Evolutionary conservation across 2,329 filamentous ascomycete species (phyloP), one percentile per base, ranked within the genome.

Genomic region (Beauveria caledonica): DNA sequence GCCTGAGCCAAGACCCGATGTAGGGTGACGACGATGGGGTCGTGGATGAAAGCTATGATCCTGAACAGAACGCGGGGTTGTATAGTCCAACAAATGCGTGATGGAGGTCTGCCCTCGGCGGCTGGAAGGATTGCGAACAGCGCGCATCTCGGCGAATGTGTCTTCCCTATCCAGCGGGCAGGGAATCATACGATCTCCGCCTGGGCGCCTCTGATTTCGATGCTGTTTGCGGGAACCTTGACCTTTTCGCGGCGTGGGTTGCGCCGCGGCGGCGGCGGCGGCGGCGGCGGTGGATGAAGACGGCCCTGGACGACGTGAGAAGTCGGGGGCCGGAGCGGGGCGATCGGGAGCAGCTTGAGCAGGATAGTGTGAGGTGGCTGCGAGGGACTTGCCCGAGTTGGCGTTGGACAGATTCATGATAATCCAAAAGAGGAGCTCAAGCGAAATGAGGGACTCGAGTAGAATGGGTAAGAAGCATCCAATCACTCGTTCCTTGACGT

Each of bases 91-190:
- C 61, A 99, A 78, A 74, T 99, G 94, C 45, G 94, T 97, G 71
- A 99, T 99, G 69, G 90, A 96, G 58, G 92, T 97, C 74, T 97
- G 93, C 58, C 94, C 94, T 68, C 94, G 90, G 62, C 94, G 87
- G 69, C 81, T 82, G n/a, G 78, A 80, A 13, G 81, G 73, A 65
- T 84, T 85, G 61, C 80, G 77, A 61, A 85, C 73, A 21, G 81
- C 81, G 64, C 81, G 76, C 63, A 92, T 80, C 78, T 97, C 92
- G 65, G 86, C 91, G 83, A 95, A 87, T 68, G 85, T 85, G 83
- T 96, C 92, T 77, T 96, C 92, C 77, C 92, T 86, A 71, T 88
- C 82, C 66, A 88, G 64, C 9, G 68, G 66, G 25, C 66, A 54
- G 29, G 54, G 67, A 56, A 67, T 65, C 45, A 66, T 78, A 52